Conservation (phyloP, 75 land plant species). For the Pinus albicaulis region DNA sequence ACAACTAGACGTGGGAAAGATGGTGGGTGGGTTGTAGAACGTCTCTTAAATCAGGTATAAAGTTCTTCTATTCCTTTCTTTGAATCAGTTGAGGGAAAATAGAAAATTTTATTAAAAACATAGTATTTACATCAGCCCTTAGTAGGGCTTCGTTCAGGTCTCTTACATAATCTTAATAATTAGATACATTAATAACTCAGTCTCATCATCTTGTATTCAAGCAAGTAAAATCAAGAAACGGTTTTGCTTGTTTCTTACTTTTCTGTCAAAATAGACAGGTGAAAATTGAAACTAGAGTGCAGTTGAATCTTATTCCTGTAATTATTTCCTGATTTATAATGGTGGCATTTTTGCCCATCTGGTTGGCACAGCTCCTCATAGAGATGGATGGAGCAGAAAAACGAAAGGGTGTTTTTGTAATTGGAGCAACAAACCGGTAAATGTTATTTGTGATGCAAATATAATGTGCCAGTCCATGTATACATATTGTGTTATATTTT, state of each 20-base stretch:
- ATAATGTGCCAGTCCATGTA: not conserved
- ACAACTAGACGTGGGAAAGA: slow-evolving; percentile 89
- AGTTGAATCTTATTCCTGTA: no score
- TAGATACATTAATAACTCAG: no score
- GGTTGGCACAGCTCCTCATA: slow-evolving; percentile 64
- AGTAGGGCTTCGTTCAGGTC: no score
- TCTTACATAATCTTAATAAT: no score
- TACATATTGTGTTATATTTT: not conserved
- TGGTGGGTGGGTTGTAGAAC: slow-evolving; percentile 89
- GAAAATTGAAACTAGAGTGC: no score
- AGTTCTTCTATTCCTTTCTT: not conserved
- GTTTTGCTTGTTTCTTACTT: no score
- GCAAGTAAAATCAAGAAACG: no score
- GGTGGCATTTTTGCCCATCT: not conserved
- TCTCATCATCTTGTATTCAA: no score
- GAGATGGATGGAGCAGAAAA: slow-evolving; percentile 95
- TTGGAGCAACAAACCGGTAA: slow-evolving; percentile 96
- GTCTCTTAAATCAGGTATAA: slow-evolving; percentile 86
- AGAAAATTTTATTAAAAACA: no score
- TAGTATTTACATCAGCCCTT: no score
- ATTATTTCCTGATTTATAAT: no score
- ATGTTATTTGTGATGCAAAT: not conserved
- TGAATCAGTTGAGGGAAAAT: not conserved
- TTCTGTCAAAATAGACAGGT: no score
- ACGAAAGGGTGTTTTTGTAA: slow-evolving; percentile 75